These are phyloP conservation scores for Alternaria viburni DNA, from an alignment of 2,329 filamentous ascomycete genomes.

Conservation along the genomic window DNA sequence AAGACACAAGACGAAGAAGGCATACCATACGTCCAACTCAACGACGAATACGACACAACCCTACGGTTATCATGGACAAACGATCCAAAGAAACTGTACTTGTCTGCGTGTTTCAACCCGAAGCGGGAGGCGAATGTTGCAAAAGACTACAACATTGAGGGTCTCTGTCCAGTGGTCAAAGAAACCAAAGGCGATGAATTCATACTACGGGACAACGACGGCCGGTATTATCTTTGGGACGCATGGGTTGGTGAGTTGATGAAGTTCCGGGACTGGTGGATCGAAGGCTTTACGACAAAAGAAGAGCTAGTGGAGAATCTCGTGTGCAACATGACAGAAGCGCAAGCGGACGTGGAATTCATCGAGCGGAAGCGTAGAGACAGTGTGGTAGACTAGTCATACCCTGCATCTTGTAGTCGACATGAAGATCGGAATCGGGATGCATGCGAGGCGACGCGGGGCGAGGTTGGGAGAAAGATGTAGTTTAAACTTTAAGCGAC, in stretches of 20 bases:
- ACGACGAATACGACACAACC: neutral
- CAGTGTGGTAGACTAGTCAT: neutral
- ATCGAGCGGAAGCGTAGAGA: neutral
- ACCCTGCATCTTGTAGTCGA: neutral
- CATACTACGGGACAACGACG: conserved; percentile 1
- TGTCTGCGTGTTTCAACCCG: conserved; percentile 4
- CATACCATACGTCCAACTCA: conserved; percentile 10
- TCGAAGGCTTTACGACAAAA: conserved; percentile 4
- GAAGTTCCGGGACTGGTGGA: conserved; percentile 6
- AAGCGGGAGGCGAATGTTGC: conserved; percentile 1
- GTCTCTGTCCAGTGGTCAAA: conserved; percentile 9
- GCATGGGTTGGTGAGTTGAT: conserved; percentile 7
- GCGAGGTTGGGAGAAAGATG: neutral
- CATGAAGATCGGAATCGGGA: neutral
- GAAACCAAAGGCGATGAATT: conserved; percentile 4
- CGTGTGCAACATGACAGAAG: conserved; percentile 4
- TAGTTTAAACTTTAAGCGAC: conserved; percentile 12
- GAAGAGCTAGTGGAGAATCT: conserved; percentile 9
- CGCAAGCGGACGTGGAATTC: conserved; percentile 3
- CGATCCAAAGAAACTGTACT: conserved; percentile 7
- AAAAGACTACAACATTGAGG: conserved; percentile 8
- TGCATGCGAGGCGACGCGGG: neutral
- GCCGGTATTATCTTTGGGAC: conserved; percentile 12
- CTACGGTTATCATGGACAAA: conserved; percentile 10
- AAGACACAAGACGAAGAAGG: neutral